Evolutionary conservation across 2,329 filamentous ascomycete species (phyloP).

Genomic region (Akanthomyces dipterigenus): DNA sequence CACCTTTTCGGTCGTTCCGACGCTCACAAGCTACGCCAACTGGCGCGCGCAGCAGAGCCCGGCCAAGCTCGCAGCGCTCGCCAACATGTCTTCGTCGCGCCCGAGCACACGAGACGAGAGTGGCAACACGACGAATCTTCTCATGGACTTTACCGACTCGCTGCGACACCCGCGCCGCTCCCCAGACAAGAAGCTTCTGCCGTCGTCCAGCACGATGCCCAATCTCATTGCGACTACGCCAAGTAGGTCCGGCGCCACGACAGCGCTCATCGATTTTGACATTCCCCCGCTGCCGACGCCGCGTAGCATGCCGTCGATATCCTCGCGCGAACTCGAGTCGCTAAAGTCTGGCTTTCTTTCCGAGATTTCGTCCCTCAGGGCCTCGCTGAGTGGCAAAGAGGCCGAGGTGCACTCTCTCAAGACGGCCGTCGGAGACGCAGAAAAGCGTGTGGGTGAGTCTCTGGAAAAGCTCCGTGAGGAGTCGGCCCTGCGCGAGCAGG

Average conservation of each 20-base stretch:
- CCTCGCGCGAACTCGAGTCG: slow-evolving; percentile 84
- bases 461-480: slow-evolving; percentile 80
- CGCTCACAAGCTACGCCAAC: slow-evolving; percentile 76
- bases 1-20: slow-evolving; percentile 81
- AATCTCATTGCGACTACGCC: slow-evolving; percentile 35
- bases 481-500: slow-evolving; percentile 59
- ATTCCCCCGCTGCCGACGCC: slow-evolving; percentile 91
- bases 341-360: slow-evolving; percentile 87
- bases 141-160: slow-evolving; percentile 85
- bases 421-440: slow-evolving; percentile 79
- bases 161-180: slow-evolving; percentile 43
- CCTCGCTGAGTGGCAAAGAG: slow-evolving; percentile 85
- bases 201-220: slow-evolving; percentile 26
- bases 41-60: slow-evolving; percentile 54
- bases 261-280: slow-evolving; percentile 68
- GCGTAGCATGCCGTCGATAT: slow-evolving; percentile 82
- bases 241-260: slow-evolving; percentile 40
- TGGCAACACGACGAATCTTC: slow-evolving; percentile 65
- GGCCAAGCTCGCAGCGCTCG: slow-evolving; percentile 42
- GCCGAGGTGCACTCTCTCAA: slow-evolving; percentile 86
- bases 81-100: slow-evolving; percentile 29
- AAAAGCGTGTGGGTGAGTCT: slow-evolving; percentile 82
- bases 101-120: slow-evolving; percentile 34
- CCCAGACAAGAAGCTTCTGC: slow-evolving; percentile 34
- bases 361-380: slow-evolving; percentile 90